Evolutionary conservation across 2,329 filamentous ascomycete species (phyloP), one percentile per base, ranked within the genome.

Genomic region (Nannizzia gypsea): DNA sequence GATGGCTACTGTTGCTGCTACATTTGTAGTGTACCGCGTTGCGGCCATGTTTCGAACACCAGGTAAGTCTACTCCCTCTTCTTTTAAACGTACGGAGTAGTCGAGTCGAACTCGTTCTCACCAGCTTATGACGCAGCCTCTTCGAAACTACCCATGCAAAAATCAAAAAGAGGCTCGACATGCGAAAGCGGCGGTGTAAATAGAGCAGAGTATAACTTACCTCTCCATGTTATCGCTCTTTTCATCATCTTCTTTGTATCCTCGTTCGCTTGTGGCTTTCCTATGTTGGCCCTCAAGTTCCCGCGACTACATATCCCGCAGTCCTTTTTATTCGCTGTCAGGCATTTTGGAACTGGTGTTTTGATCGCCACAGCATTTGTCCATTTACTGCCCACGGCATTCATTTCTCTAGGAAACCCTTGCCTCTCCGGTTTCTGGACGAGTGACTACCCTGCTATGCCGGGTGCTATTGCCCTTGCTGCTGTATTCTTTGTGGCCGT

Each of bases 351-450:
- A 68, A 93, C 89, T 0, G 89, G 89, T 61, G 89, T 93, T 20
- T 77, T 93, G n/a, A 86, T 93, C 63, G 88, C 89, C 9, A 93
- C 89, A 0, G 88, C 89, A 59, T 93, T 93, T 68, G 88, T 92
- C 26, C 88, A 92, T 74, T 78, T 87, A 11, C 79, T 87, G 3
- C 85, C 83, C 59, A 88, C 82, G 26, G 85, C 86, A 0, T 88
- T 88, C 66, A 72, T 78, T 61, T 85, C 83, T 44, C 76, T 87
- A 20, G 86, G 81, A 64, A 82, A 87, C 63, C 85, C 85, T 48
- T 88, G 86, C 67, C 68, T 78, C 22, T 73, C 75, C 0, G 62
- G 66, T 24, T 77, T 78, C 64, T 77, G 76, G 74, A 77, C 72
- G 31, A 66, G 71, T 1, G 70, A 75, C 55, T 79, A 78, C 62